Base-by-base conservation (phyloP, 257 asterid species). In the Solanum arcanum region DNA sequence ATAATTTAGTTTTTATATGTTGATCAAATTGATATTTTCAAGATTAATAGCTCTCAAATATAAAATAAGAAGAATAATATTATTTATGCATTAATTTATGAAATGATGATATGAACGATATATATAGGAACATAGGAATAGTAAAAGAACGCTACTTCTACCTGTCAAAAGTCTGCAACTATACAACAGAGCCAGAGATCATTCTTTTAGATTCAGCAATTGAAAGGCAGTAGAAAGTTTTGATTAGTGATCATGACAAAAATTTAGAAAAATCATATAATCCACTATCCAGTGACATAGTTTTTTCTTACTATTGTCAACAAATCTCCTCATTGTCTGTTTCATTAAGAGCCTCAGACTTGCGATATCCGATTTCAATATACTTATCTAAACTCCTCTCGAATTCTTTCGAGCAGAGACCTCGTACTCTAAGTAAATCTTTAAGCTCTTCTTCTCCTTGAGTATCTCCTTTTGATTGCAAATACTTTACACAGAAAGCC, bases 401-500 rank as follows among this genome's bases (percentile, higher is more conserved):
- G 18, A 90, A 62, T 77, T 85, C 88, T 12, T 11, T 62, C 5
- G 90, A 69, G 74, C 88, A 87, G 25, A 85, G 86, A 74, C 88
- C 87, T 49, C 35, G 88, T 68, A 88, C 89, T 82, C 91, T 87
- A 12, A 91, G 86, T 44, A 90, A 80, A 88, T 80, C 74, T 39
- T 89, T 29, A 13, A 92, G 64, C 86, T 92, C 90, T 74, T 56
- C 81, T 25, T 84, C 82, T 60, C 87, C 88, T 31, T 83, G 86
- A n/a, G 23, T 86, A 46, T 92, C 93, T 70, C 94, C 94, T 39
- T 80, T 88, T 87, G 46, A 70, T 56, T 85, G 84, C 92, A 92
- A 85, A 83, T 90, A 89, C n/a, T 88, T 90, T 12, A 92, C 20
- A 88, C 95, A 94, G n/a, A 90, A 86, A 39, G 88, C 92, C 83